These are phyloP conservation scores for Canavalia gladiata DNA, from an alignment of 306 rosid genomes.

Conservation along the genomic window DNA sequence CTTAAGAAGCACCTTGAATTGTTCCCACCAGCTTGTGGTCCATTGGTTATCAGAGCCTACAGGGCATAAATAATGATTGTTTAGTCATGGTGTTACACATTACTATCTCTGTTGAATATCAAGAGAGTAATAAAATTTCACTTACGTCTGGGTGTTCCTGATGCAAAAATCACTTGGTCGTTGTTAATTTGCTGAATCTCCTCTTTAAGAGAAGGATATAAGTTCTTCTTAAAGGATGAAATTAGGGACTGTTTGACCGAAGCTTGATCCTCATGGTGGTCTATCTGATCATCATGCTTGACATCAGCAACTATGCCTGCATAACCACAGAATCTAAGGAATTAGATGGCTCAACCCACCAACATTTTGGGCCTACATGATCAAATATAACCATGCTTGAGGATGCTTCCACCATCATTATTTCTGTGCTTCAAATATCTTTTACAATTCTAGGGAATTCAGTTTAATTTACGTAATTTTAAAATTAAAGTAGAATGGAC, in stretches of 20 bases:
- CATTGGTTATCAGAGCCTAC: conserved; percentile 69
- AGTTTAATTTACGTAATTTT: conserved; percentile 27
- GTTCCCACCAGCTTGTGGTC: conserved; percentile 86
- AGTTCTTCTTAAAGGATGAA: conserved; percentile 69
- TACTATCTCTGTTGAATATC: not conserved
- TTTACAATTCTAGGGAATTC: conserved; percentile 14
- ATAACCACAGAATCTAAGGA: conserved; percentile 1
- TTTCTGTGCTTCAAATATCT: not conserved
- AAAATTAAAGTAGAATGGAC: conserved; percentile 24
- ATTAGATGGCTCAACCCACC: conserved; percentile 24
- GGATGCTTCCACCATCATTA: conserved; percentile 11
- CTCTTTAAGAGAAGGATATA: conserved; percentile 75
- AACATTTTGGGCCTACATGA: not conserved
- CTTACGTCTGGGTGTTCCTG: conserved; percentile 67
- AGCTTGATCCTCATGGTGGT: conserved; percentile 71
- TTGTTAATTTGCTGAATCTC: conserved; percentile 61
- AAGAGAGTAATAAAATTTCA: conserved; percentile 25
- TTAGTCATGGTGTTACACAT: conserved; percentile 25
- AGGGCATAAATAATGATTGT: not conserved
- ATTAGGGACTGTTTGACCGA: conserved; percentile 74
- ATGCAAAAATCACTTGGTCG: conserved; percentile 39
- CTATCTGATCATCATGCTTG: conserved; percentile 66
- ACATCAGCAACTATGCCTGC: conserved; percentile 82
- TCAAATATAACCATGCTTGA: conserved; percentile 24
- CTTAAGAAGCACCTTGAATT: conserved; percentile 76